Evolutionary conservation across 2,329 filamentous ascomycete species (phyloP).

Genomic region (Aschersonia sp.): DNA sequence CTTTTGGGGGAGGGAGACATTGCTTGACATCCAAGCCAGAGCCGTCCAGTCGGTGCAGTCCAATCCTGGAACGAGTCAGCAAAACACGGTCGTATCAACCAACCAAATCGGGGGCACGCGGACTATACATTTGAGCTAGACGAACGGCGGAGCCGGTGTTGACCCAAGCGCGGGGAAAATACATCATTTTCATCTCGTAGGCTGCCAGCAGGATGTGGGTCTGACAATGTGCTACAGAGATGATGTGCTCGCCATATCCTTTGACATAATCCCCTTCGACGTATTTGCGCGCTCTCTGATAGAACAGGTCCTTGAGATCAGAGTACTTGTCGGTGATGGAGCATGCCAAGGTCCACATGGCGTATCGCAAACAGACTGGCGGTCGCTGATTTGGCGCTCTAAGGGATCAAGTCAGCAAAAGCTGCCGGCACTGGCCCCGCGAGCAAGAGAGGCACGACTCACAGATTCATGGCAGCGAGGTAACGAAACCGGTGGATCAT

Average conservation of each 20-base stretch:
- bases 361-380: constrained; percentile 78
- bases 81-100: too few species aligned
- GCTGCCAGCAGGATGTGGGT: constrained; percentile 64
- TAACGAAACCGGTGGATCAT: constrained; percentile 86
- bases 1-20: constrained; percentile 68
- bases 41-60: constrained; percentile 76
- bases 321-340: constrained; percentile 70
- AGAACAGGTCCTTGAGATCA: constrained; percentile 74
- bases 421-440: not conserved
- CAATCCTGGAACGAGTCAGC: constrained; percentile 49
- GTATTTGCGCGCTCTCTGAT: constrained; percentile 79
- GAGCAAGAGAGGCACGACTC: constrained; percentile 11
- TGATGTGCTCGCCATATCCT: constrained; percentile 78
- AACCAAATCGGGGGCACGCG: not conserved
- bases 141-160: constrained; percentile 73
- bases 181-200: constrained; percentile 97
- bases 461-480: constrained; percentile 74
- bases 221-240: constrained; percentile 76
- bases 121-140: constrained; percentile 59
- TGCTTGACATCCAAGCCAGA: constrained; percentile 80
- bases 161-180: constrained; percentile 90
- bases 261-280: constrained; percentile 81
- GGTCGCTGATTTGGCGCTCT: constrained; percentile 72
- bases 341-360: constrained; percentile 91
- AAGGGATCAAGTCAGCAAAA: not conserved